Percentiles rank a stretch among this genome's conserved stretches.
These are phyloP conservation scores for Acidomyces sp. DNA, from an alignment of 495 filamentous ascomycete genomes.

Conservation along the genomic window DNA sequence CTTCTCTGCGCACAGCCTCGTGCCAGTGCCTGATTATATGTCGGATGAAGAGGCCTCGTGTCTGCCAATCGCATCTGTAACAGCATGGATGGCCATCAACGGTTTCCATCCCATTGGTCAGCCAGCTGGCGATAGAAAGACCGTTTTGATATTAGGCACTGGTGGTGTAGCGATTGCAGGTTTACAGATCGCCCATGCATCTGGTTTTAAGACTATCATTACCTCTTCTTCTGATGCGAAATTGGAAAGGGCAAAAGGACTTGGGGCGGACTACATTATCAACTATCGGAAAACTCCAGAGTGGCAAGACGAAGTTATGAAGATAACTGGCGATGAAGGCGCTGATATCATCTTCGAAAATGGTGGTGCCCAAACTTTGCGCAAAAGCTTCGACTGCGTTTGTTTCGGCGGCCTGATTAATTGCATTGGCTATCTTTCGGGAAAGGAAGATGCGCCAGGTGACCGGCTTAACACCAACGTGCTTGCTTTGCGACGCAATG, in stretches of 20 bases:
- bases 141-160: conserved; percentile 24
- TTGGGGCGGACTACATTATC: conserved; percentile 34
- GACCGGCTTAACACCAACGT: conserved; percentile 17
- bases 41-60: conserved; percentile 24
- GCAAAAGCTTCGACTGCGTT: conserved; percentile 19
- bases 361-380: conserved; percentile 37
- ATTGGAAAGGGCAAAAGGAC: conserved; percentile 28
- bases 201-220: conserved; percentile 34
- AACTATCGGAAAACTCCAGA: conserved; percentile 34
- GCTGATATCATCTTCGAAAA: conserved; percentile 40
- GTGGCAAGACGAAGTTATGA: conserved; percentile 33
- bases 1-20: conserved; percentile 19
- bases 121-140: conserved; percentile 8
- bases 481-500: conserved; percentile 14
- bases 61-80: conserved; percentile 29
- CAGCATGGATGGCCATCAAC: conserved; percentile 33
- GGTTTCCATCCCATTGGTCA: conserved; percentile 19
- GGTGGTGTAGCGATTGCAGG: conserved; percentile 24
- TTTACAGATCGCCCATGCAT: conserved; percentile 18
- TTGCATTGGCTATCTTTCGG: conserved; percentile 19
- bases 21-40: conserved; percentile 25
- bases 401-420: conserved; percentile 20
- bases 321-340: conserved; percentile 27
- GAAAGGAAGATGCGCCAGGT: conserved; percentile 11
- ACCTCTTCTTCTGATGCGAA: conserved; percentile 37